Conservation (phyloP, 352 stramenopile genomes). For the Blastocystis sp. region DNA sequence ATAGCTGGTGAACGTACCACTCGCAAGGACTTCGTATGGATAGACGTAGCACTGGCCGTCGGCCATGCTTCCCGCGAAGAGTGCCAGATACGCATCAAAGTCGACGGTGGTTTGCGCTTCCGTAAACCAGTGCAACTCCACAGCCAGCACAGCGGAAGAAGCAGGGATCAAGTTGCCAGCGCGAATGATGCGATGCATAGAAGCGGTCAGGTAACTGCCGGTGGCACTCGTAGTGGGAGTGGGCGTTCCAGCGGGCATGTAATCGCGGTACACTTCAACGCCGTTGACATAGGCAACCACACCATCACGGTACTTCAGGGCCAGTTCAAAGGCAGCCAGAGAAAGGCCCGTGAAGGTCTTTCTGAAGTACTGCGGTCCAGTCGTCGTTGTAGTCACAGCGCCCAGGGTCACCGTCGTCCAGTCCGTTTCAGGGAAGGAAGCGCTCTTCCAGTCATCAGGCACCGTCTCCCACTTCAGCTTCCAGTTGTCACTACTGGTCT, state of each 20-base stretch:
- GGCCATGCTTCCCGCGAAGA: neutral
- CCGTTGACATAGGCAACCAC: slow-evolving; percentile 33
- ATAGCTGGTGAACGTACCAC: neutral
- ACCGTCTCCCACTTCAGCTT: neutral
- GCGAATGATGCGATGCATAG: slow-evolving; percentile 18
- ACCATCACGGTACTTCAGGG: slow-evolving; percentile 27
- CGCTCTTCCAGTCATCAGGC: neutral
- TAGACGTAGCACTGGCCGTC: too few relatives aligned
- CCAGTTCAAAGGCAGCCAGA: slow-evolving; percentile 6
- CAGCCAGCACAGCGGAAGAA: neutral
- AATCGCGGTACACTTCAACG: slow-evolving; percentile 40
- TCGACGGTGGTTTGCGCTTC: neutral
- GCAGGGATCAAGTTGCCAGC: neutral
- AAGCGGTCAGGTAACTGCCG: neutral
- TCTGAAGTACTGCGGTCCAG: slow-evolving; percentile 53
- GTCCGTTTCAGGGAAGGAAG: neutral
- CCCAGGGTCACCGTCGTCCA: neutral
- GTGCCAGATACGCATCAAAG: too few relatives aligned
- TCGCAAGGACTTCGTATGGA: neutral
- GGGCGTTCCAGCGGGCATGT: neutral
- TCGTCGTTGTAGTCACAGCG: neutral
- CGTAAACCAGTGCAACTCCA: slow-evolving; percentile 15
- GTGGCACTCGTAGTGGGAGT: neutral
- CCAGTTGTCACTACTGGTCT: neutral
- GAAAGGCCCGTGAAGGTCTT: neutral